Evolutionary conservation across 768 basidiomycete genomes (phyloP).

Genomic region (Mycena pura): DNA sequence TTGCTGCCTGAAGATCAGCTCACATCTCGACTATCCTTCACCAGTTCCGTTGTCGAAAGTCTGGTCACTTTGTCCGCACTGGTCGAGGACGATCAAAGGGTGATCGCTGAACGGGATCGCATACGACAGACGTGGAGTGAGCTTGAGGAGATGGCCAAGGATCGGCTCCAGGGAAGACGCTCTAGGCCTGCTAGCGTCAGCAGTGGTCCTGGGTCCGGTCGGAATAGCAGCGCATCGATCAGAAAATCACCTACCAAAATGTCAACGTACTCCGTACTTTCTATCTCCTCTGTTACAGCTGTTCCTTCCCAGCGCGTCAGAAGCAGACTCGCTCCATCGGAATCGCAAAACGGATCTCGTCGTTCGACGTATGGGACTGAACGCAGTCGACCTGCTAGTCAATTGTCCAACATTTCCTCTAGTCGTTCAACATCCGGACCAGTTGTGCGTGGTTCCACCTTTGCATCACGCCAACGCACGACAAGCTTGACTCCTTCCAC

Average conservation of each 20-base stretch:
- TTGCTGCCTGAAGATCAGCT: conserved; percentile 73
- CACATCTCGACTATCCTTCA: conserved; percentile 67
- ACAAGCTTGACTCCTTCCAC: conserved; percentile 60
- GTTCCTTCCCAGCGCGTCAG: conserved; percentile 36
- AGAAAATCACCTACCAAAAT: conserved; percentile 37
- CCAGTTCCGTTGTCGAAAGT: conserved; percentile 54
- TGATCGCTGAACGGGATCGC: conserved; percentile 64
- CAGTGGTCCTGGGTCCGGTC: conserved; percentile 64
- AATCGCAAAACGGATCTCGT: conserved; percentile 16
- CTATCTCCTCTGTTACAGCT: conserved; percentile 39
- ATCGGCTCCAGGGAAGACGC: conserved; percentile 63
- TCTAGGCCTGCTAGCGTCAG: conserved; percentile 71
- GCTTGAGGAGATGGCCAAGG: conserved; percentile 80
- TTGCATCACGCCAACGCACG: conserved; percentile 85
- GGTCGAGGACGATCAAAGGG: conserved; percentile 66
- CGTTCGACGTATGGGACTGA: conserved; percentile 48
- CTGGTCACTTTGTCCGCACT: conserved; percentile 49
- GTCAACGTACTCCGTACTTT: conserved; percentile 47
- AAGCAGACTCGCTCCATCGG: conserved; percentile 56
- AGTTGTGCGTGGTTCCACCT: conserved; percentile 68
- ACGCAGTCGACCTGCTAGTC: conserved; percentile 62
- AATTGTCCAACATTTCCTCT: conserved; percentile 59
- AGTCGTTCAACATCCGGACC: conserved; percentile 78
- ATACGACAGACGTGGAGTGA: conserved; percentile 83
- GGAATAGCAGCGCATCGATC: conserved; percentile 60